Base-by-base conservation (phyloP, 345 rosid genomes). In the Acer campestre region DNA sequence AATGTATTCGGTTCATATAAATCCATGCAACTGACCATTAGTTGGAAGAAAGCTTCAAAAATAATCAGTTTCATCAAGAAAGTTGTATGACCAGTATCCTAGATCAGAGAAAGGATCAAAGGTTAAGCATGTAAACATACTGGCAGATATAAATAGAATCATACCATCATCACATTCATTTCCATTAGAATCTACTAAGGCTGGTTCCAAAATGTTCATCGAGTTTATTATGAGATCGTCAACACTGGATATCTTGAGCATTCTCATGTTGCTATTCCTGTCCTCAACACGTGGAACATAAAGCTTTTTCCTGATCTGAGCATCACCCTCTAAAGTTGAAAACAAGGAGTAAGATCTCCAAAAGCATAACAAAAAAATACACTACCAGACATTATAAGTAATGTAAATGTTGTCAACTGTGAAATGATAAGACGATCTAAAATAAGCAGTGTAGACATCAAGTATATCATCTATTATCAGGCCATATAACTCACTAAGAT, bases 211-310 rank as follows among this genome's bases (percentile, higher is more conserved):
- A 18, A 82, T 76, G 46, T 76, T 68, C 85, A 79, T 71, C 0
- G 82, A 82, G 31, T 53, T 79, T 42, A 17, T 49, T 55, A 72
- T 40, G 9, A 82, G 85, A 74, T 79, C 68, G 46, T 76, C 25
- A 3, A 68, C 71, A 51, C 68, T 42, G 58, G 85, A 79, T 46
- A 82, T 73, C 66, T 55, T 67, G n/a, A 79, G 82, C 78, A 82
- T 82, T 67, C 75, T 71, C 82, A 82, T 82, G 75, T 79, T 79
- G 80, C 85, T 79, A 56, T 68, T 79, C 77, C 29, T 82, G 72
- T 79, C 85, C 69, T 79, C 80, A 74, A 82, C 78, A 1, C 78
- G 80, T 59, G 82, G 82, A 51, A 75, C 75, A 79, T 76, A 82
- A 53, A 82, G 77, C 80, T 67, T 76, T 79, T 72, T 82, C 82